Evolutionary conservation across 2,329 filamentous ascomycete species (phyloP), one percentile per base, ranked within the genome.

Genomic region (Colletotrichum phormii): DNA sequence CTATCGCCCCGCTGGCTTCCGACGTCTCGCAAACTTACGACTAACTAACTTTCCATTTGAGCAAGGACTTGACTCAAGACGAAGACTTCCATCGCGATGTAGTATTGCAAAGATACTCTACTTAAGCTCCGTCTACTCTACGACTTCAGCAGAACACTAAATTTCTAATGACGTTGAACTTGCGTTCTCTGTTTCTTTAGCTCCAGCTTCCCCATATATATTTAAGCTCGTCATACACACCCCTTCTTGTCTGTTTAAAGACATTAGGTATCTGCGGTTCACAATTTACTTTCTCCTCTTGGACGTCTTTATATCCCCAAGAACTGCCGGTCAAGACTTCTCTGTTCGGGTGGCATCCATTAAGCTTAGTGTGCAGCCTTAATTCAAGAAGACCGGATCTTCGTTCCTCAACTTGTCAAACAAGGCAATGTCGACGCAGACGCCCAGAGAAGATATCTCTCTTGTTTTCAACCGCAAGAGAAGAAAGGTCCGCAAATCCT

Each of bases 401-500:
- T 13, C 26, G 12, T 24, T 4, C 33, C 2, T 35, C 4, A 26
- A 1, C 7, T 24, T 18, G 33, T 37, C 31, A 12, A 9, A 31
- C 22, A 15, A 33, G 9, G 13, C 54, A 66, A 51, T 66, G 29
- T n/a, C 64, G 31, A 46, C 37, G n/a, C 55, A 46, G 24, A 61
- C 64, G 7, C 64, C 64, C 15, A 49, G 24, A 29, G 35, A 67
- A 53, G 55, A 54, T 46, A 33, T 58, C 24, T 26, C 31, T 8
- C 35, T 59, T 66, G 64, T 37, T 1, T 53, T 26, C 15, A 60
- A 46, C 29, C 64, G 64, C 29, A 67, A 67, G 37, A 22, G 46
- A 26, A 55, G 64, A 24, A 67, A 61, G 35, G 64, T 67, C 13
- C 64, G 64, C 35, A 58, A 67, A 37, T 67, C 64, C 24, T 67